Conservation (phyloP, 176 grass and related monocot species). For the Juncus inflexus region DNA sequence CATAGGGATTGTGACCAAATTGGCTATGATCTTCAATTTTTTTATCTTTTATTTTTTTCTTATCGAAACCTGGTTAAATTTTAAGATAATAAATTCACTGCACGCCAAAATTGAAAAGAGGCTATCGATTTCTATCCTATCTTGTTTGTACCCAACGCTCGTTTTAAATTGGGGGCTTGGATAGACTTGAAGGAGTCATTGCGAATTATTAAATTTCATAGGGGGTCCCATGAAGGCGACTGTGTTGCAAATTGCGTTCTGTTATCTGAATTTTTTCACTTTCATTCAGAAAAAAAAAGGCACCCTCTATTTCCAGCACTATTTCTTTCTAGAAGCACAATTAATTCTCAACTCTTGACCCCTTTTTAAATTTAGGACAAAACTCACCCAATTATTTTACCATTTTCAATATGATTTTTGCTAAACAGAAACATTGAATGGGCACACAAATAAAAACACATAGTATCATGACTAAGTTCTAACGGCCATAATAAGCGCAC, state of each 20-base stretch:
- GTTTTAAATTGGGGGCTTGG: conserved; percentile 9
- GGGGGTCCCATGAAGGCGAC: conserved; percentile 23
- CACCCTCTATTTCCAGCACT: too few relatives aligned
- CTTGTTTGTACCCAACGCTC: neutral
- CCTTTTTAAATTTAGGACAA: neutral
- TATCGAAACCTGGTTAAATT: conserved; percentile 9
- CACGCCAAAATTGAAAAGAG: conserved; percentile 12
- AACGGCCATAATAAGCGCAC: too few relatives aligned
- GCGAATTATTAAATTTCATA: conserved; percentile 7
- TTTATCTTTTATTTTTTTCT: conserved; percentile 4
- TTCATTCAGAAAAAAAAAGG: too few relatives aligned
- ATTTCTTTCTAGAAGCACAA: too few relatives aligned
- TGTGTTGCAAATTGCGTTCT: conserved; percentile 20
- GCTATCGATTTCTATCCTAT: neutral
- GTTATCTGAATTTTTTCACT: conserved; percentile 4
- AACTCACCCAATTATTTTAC: conserved; percentile 2
- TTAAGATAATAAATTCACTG: neutral
- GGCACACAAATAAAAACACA: conserved; percentile 26
- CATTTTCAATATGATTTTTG: neutral
- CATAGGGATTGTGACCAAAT: neutral
- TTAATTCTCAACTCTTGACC: neutral
- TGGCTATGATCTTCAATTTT: conserved; percentile 2
- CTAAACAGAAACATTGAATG: neutral
- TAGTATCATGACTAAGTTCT: too few relatives aligned
- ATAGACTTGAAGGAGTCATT: conserved; percentile 19